Evolutionary conservation across 164 flowering plant genomes (phyloP).

Genomic region (Umbellularia californica): DNA sequence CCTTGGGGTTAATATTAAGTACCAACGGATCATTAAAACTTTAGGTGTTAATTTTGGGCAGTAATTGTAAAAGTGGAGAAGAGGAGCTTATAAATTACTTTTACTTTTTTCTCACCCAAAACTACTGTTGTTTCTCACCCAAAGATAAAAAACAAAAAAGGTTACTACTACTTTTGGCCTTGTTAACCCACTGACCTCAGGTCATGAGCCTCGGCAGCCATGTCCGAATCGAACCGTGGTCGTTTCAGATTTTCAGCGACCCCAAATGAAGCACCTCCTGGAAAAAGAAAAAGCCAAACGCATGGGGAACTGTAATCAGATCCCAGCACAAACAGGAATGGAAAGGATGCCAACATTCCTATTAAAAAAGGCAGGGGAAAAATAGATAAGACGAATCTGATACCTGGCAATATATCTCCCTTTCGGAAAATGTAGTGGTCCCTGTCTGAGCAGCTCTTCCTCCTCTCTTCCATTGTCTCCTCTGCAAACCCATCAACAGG

Average conservation of each 20-base stretch:
- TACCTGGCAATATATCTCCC: slow-evolving; percentile 47
- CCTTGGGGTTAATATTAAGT: not conserved
- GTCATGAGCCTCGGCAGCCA: slow-evolving; percentile 24
- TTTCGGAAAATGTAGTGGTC: slow-evolving; percentile 38
- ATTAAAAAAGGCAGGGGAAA: not conserved
- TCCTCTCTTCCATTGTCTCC: slow-evolving; percentile 22
- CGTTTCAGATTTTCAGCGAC: slow-evolving; percentile 22
- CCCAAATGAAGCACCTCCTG: slow-evolving; percentile 35
- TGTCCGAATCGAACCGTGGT: slow-evolving; percentile 22
- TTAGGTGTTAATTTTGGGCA: not conserved
- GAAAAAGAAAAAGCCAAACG: not conserved
- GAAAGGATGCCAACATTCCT: slow-evolving; percentile 11
- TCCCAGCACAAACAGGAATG: too few species aligned
- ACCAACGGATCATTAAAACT: not conserved
- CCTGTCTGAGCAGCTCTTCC: slow-evolving; percentile 60
- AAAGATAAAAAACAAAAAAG: too few species aligned
- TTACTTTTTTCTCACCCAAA: too few species aligned
- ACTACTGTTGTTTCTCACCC: too few species aligned
- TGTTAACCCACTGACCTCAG: slow-evolving; percentile 27
- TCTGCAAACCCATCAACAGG: not conserved
- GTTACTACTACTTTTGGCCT: too few species aligned
- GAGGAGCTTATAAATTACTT: too few species aligned
- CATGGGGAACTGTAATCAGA: not conserved
- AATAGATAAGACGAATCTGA: not conserved
- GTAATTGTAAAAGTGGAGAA: too few species aligned